Evolutionary conservation across 2,329 filamentous ascomycete genomes (phyloP).

Genomic region (Zasmidium citrigriseum): DNA sequence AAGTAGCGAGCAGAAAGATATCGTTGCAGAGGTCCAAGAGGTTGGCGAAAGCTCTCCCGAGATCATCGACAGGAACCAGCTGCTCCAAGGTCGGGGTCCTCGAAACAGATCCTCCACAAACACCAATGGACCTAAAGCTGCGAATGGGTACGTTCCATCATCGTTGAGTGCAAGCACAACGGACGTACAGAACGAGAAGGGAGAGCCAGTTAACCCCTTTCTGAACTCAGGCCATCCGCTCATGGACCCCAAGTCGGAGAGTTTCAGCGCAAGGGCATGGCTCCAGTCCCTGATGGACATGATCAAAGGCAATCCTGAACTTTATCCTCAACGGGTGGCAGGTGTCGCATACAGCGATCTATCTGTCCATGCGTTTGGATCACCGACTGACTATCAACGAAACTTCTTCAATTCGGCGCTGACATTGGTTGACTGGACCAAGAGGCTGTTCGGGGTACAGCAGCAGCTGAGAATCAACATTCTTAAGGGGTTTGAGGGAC

Average conservation of each 20-base stretch:
- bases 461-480: background rate
- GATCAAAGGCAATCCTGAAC: background rate
- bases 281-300: background rate
- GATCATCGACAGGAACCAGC: background rate
- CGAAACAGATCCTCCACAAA: background rate
- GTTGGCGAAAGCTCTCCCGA: background rate
- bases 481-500: conserved; percentile 67
- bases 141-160: background rate
- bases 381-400: background rate
- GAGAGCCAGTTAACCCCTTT: background rate
- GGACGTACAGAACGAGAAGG: background rate
- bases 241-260: background rate
- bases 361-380: background rate
- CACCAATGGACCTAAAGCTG: background rate
- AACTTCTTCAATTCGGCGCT: background rate
- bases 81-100: background rate
- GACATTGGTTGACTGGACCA: background rate
- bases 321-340: background rate
- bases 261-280: background rate
- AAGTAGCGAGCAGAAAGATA: background rate
- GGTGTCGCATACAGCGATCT: background rate
- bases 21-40: background rate
- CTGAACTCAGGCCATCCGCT: background rate
- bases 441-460: background rate
- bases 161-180: background rate